Percentiles rank a stretch among this genome's conserved stretches.
Evolutionary conservation across 2,329 filamentous ascomycete species (phyloP).

Genomic region (Ophiostoma sp.): DNA sequence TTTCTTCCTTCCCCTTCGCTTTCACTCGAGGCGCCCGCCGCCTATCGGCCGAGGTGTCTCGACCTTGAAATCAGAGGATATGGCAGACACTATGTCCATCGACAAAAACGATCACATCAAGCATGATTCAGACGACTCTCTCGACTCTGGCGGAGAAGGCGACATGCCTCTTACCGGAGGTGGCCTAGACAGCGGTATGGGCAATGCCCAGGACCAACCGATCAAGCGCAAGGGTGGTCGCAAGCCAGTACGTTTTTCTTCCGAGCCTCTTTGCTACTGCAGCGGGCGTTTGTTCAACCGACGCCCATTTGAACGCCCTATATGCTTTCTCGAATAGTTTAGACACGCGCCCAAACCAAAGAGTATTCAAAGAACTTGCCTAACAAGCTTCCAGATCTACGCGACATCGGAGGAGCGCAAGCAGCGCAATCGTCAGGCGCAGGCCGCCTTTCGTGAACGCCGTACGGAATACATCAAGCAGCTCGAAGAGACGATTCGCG

Average conservation of each 20-base stretch:
- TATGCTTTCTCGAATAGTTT: no score
- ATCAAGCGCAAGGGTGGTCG: conserved; percentile 96
- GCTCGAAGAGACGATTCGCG: conserved; percentile 92
- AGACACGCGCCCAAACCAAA: no score
- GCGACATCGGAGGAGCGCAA: conserved; percentile 98
- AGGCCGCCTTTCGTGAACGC: conserved; percentile 93
- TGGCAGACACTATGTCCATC: conserved; percentile 64
- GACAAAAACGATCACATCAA: conserved; percentile 50
- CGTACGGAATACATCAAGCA: conserved; percentile 99
- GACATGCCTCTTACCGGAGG: conserved; percentile 40
- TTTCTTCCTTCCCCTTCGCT: conserved; percentile 14
- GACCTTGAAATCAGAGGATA: conserved; percentile 39
- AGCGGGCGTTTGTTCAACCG: neutral
- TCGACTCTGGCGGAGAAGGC: conserved; percentile 55
- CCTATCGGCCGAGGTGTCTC: conserved; percentile 39
- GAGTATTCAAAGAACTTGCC: neutral
- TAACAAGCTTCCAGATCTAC: conserved; percentile 64
- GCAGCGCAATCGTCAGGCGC: conserved; percentile 92
- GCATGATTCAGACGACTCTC: conserved; percentile 58
- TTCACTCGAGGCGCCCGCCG: conserved; percentile 36
- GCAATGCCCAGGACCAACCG: conserved; percentile 50
- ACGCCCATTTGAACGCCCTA: neutral
- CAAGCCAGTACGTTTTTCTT: conserved; percentile 67
- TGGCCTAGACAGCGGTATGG: conserved; percentile 31
- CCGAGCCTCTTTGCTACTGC: no score